Evolutionary conservation across 768 basidiomycete species (phyloP), one percentile per base, ranked within the genome.

Genomic region (Neoboletus magnificus): DNA sequence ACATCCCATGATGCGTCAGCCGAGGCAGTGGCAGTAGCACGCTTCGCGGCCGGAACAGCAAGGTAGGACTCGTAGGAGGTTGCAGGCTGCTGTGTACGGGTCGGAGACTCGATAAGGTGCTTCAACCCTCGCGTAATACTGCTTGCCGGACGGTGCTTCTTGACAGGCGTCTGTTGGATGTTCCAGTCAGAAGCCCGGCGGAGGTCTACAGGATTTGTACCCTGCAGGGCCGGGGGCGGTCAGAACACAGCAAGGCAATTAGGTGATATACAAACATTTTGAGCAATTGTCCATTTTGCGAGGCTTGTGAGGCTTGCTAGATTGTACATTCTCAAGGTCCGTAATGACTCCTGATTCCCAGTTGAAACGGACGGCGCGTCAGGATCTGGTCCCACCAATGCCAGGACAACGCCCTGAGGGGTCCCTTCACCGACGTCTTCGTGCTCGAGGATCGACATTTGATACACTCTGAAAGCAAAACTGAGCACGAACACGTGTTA

Each of bases 251-350:
- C 50, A 58, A 32, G 23, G 32, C n/a, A 3, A 39, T 15, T 11
- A 16, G 27, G 12, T 20, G 23, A 25, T 27, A 1, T 20, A 63
- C 72, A 40, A 58, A 86, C 91, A 71, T 85, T 86, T 55, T 87
- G 84, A 11, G 84, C 73, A 18, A 86, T 72, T 0, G 82, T 78
- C 87, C 87, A 93, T 63, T 83, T 85, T 2, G 87, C 89, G 13
- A 93, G 77, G 62, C 80, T 91, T 10, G 80, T 78, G 7, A 93
- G 71, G 65, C 90, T 90, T 20, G 83, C 76, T 20, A 93, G 76
- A 63, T 85, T 93, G 68, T 93, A 93, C 90, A 93, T 92, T 39
- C 91, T 82, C 39, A 92, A 71, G 8, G 77, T 74, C 45, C 84
- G 78, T 37, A 76, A 62, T 8, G 77, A 68, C 59, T 89, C 87